phyloP scores from a whole-genome alignment of 1,284 basidiomycete species.

The Heterobasidion parviporum region DNA sequence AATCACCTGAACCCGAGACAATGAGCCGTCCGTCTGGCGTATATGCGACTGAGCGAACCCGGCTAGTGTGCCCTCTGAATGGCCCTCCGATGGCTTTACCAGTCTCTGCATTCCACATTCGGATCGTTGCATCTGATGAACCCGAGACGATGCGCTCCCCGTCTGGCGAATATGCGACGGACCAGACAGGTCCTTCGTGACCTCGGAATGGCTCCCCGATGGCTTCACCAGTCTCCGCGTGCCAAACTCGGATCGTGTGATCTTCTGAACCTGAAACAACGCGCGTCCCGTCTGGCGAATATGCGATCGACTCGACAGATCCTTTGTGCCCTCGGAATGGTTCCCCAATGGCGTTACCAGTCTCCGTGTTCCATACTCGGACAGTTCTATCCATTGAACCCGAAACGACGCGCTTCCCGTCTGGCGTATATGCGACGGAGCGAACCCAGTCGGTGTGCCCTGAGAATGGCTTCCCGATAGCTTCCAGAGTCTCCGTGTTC shows the following conservation, averaged over 20 bases:
- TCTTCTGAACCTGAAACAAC: slow-evolving; percentile 1
- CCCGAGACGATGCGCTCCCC: background rate
- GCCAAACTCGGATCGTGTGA: background rate
- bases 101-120: background rate
- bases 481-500: background rate
- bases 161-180: slow-evolving; percentile 1
- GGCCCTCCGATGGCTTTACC: too few relatives aligned
- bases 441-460: slow-evolving; percentile 13
- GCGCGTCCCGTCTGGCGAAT: background rate
- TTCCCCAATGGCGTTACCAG: background rate
- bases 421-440: slow-evolving; percentile 11
- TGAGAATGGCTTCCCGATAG: background rate
- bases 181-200: background rate
- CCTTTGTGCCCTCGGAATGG: background rate
- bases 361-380: slow-evolving; percentile 10
- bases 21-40: too few relatives aligned
- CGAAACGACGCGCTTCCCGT: slow-evolving; percentile 11
- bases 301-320: background rate
- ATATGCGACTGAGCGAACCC: too few relatives aligned
- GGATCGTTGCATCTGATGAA: background rate
- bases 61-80: too few relatives aligned
- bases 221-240: background rate
- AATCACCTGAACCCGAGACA: too few relatives aligned
- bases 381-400: slow-evolving; percentile 12
- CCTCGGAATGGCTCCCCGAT: background rate